phyloP scores from a whole-genome alignment of 495 filamentous ascomycete species.

The Chlorociboria aeruginascens region DNA sequence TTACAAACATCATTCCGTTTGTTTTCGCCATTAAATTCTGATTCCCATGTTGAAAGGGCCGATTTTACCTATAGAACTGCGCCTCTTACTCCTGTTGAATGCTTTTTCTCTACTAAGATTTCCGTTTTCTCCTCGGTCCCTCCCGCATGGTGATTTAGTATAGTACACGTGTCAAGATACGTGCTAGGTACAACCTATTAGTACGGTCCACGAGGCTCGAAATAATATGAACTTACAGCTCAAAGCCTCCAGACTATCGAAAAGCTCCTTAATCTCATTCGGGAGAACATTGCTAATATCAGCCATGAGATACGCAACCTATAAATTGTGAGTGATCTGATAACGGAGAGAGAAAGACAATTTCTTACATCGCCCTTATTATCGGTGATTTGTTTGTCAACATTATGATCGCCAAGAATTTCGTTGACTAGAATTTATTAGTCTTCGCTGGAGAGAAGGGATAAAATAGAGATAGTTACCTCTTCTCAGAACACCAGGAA shows the following conservation, averaged over 20 bases:
- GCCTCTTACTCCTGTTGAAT: slow-evolving; percentile 17
- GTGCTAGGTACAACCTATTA: slow-evolving; percentile 38
- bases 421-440: slow-evolving; percentile 58
- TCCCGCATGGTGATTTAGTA: slow-evolving; percentile 42
- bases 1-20: too few relatives aligned
- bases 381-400: slow-evolving; percentile 97
- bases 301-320: slow-evolving; percentile 94
- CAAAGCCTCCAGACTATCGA: slow-evolving; percentile 67
- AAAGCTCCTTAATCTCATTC: slow-evolving; percentile 73
- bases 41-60: slow-evolving; percentile 15
- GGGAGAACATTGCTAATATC: slow-evolving; percentile 81
- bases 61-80: slow-evolving; percentile 2
- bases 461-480: slow-evolving; percentile 28
- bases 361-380: slow-evolving; percentile 70
- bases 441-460: slow-evolving; percentile 9
- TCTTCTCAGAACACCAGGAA: slow-evolving; percentile 85
- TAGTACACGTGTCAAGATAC: slow-evolving; percentile 77
- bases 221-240: slow-evolving; percentile 46
- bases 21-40: too few relatives aligned
- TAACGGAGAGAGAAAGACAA: background rate
- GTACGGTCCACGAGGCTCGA: background rate
- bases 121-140: background rate
- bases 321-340: background rate
- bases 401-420: slow-evolving; percentile 87
- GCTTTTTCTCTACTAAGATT: background rate